Base-by-base conservation (phyloP, 495 filamentous ascomycete genomes). In the Margaritispora aquatica region DNA sequence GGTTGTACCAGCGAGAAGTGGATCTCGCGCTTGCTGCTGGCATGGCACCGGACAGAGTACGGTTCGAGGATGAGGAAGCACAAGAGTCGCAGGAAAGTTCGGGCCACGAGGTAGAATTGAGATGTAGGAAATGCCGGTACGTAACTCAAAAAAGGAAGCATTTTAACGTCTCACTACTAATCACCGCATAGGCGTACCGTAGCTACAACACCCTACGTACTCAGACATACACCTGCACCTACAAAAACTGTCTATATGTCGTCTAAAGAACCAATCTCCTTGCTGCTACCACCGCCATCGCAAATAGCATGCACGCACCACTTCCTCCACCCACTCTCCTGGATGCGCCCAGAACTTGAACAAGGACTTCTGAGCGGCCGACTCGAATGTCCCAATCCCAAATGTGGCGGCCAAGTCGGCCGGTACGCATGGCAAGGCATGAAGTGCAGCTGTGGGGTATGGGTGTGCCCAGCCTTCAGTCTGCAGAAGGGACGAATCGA, bases 371-470 rank as follows among this genome's bases (percentile, higher is more conserved):
- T 97, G 19, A 86, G 90, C 11, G 92, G 92, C 9, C 84, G 91
- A 26, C 71, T 98, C 41, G 85, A 85, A 41, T 97, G 93, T 68
- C 90, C 93, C 26, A 87, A 86, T 63, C 31, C 67, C 0, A 88
- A 86, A 63, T 97, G 94, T 67, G 73, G 75, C 46, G 82, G 86
- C 20, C 89, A 91, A 50, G 83, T 97, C 22, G 94, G 95, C 44
- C 86, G 92, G 61, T 97, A 96, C 66, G 88, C 92, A 26, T 98
- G 95, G 93, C 88, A 95, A 68, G 94, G 95, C 55, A 84, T 97
- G 76, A 86, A 83, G 71, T 98, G 94, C 74, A 96, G 86, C 63
- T 97, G 94, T 71, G 84, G 86, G 36, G 81, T 87, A 29, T 96
- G 95, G 92, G 78, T 96, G 10, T 84, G 90, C 20, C 95, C 95